These are phyloP conservation scores for Myrmaecium sp. DNA, from an alignment of 2,329 filamentous ascomycete species.

Conservation along the genomic window DNA sequence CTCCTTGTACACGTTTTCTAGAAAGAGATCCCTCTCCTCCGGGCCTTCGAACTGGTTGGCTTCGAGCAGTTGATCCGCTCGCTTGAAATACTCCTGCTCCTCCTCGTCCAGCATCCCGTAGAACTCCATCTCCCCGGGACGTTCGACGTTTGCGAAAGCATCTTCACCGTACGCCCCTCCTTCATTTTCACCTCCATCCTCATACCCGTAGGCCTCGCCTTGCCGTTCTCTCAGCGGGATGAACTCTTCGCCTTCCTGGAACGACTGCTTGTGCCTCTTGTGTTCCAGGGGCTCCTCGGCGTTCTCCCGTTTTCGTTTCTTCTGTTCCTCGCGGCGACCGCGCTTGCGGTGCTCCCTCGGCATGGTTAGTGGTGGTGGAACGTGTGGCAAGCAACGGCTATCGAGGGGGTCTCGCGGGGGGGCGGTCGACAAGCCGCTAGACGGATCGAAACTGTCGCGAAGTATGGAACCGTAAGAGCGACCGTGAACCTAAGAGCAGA, in stretches of 20 bases:
- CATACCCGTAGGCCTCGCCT: constrained; percentile 9
- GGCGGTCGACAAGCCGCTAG: too few relatives aligned
- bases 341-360: constrained; percentile 43
- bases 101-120: constrained; percentile 85
- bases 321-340: constrained; percentile 35
- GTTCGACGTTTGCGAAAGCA: constrained; percentile 14
- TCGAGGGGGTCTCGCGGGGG: too few relatives aligned
- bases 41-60: constrained; percentile 67
- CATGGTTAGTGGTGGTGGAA: constrained; percentile 27
- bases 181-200: constrained; percentile 8
- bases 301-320: constrained; percentile 34
- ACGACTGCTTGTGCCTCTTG: constrained; percentile 18
- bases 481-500: too few relatives aligned
- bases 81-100: constrained; percentile 90
- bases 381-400: too few relatives aligned
- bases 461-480: too few relatives aligned
- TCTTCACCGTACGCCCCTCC: constrained; percentile 10
- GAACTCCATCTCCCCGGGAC: constrained; percentile 50
- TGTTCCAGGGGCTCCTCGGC: constrained; percentile 14
- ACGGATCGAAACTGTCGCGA: too few relatives aligned
- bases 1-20: constrained; percentile 74
- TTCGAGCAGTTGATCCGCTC: constrained; percentile 78
- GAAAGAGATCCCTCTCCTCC: constrained; percentile 38
- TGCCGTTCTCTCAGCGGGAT: constrained; percentile 2
- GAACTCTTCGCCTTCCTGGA: constrained; percentile 6